A percentile compares a stretch with the other conserved stretches of the same genome.
Evolutionary conservation across 2,329 filamentous ascomycete species (phyloP).

Genomic region (Arthrobotrys megalospora): DNA sequence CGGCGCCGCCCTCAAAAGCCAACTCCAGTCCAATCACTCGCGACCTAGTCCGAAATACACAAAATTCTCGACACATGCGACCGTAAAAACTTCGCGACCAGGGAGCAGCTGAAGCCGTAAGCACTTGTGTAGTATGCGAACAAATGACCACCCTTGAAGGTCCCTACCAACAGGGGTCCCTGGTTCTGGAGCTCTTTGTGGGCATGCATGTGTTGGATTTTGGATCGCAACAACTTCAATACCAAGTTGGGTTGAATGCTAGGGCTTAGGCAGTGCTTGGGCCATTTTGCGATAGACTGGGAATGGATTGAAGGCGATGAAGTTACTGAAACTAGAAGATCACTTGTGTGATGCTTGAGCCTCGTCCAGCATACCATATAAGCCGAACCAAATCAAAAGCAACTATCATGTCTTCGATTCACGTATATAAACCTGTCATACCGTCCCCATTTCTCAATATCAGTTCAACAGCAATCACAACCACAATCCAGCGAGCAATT

Average conservation of each 20-base stretch:
- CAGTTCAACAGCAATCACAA: constrained; percentile 6
- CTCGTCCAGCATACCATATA: background rate
- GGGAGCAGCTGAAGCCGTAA: background rate
- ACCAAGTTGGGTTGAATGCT: no score
- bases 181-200: background rate
- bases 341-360: background rate
- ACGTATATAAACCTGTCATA: constrained; percentile 5
- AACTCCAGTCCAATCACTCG: no score
- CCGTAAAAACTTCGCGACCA: background rate
- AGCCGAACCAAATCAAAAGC: background rate
- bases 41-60: no score
- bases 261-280: background rate
- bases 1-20: no score
- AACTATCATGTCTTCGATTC: background rate
- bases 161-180: no score
- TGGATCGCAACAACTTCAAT: background rate
- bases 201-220: constrained; percentile 8
- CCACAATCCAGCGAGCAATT: background rate
- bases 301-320: background rate
- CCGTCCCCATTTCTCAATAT: background rate
- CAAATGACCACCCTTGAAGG: background rate
- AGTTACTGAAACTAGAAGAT: no score
- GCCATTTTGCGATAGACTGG: background rate
- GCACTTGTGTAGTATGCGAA: background rate
- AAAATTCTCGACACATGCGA: background rate